These are phyloP conservation scores for Fusarium sublunatum DNA, from an alignment of 2,329 filamentous ascomycete genomes.

Conservation along the genomic window DNA sequence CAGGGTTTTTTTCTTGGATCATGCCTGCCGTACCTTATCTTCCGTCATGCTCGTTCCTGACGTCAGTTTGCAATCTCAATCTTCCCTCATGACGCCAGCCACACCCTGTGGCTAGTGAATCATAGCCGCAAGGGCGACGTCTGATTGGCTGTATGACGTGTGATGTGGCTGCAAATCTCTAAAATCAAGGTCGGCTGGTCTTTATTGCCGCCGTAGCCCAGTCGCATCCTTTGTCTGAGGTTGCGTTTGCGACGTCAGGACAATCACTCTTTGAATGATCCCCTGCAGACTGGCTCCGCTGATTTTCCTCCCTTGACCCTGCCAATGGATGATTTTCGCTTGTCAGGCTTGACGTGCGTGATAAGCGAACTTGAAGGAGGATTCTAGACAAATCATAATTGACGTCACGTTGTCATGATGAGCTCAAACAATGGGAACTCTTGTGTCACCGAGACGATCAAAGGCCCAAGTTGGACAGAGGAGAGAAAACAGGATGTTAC, in stretches of 20 bases:
- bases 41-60: constrained; percentile 30
- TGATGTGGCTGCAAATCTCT: constrained; percentile 22
- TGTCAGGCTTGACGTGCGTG: constrained; percentile 1
- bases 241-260: constrained; percentile 33
- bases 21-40: constrained; percentile 10
- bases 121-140: neutral
- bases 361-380: constrained; percentile 10
- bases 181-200: constrained; percentile 32
- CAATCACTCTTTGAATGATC: constrained; percentile 19
- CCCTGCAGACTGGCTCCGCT: constrained; percentile 29
- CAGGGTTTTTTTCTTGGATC: constrained; percentile 17
- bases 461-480: constrained; percentile 6
- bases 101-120: constrained; percentile 32
- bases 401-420: constrained; percentile 42
- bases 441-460: constrained; percentile 32
- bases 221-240: constrained; percentile 21
- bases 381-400: constrained; percentile 5
- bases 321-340: constrained; percentile 6
- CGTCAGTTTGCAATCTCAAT: constrained; percentile 32
- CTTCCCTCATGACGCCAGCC: constrained; percentile 37
- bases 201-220: constrained; percentile 31
- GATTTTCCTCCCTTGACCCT: constrained; percentile 11
- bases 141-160: constrained; percentile 34
- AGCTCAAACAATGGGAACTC: constrained; percentile 24
- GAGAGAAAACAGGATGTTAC: constrained; percentile 2